These are phyloP conservation scores for Mycena vitilis DNA, from an alignment of 768 basidiomycete species.

Conservation along the genomic window DNA sequence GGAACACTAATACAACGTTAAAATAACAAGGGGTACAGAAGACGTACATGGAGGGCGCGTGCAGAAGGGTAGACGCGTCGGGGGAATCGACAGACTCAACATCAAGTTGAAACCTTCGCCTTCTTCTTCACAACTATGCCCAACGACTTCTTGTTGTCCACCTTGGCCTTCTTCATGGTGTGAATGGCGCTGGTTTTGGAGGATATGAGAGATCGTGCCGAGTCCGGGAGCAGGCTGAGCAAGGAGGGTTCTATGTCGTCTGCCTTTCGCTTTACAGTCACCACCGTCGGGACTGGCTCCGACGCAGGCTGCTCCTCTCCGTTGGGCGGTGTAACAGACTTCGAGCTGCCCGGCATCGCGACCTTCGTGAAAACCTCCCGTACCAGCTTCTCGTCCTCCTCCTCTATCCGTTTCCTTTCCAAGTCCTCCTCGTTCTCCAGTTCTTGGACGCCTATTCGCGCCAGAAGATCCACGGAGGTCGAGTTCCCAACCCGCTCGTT, in stretches of 20 bases:
- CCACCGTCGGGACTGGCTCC: conserved; percentile 41
- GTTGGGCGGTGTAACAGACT: conserved; percentile 35
- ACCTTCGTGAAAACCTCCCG: conserved; percentile 88
- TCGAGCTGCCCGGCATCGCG: conserved; percentile 50
- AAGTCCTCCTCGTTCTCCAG: conserved; percentile 83
- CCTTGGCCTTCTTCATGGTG: conserved; percentile 71
- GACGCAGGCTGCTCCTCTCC: conserved; percentile 32
- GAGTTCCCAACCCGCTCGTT: conserved; percentile 85
- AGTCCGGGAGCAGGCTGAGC: conserved; percentile 74
- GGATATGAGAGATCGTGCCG: conserved; percentile 67
- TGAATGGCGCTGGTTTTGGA: conserved; percentile 57
- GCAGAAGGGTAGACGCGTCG: not conserved
- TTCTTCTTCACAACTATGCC: conserved; percentile 78
- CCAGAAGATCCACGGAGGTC: conserved; percentile 68
- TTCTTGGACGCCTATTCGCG: conserved; percentile 72
- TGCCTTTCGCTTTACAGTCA: conserved; percentile 91
- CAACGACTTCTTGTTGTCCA: conserved; percentile 68
- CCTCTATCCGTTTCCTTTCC: conserved; percentile 76
- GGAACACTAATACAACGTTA: conserved; percentile 21
- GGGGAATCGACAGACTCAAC: not conserved
- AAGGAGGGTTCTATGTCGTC: conserved; percentile 81
- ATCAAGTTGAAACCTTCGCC: conserved; percentile 34
- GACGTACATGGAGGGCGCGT: conserved; percentile 20
- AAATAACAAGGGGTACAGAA: conserved; percentile 12
- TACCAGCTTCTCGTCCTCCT: conserved; percentile 94